These are phyloP conservation scores for Arctium lappa DNA, from an alignment of 129 eudicot genomes.

Conservation along the genomic window DNA sequence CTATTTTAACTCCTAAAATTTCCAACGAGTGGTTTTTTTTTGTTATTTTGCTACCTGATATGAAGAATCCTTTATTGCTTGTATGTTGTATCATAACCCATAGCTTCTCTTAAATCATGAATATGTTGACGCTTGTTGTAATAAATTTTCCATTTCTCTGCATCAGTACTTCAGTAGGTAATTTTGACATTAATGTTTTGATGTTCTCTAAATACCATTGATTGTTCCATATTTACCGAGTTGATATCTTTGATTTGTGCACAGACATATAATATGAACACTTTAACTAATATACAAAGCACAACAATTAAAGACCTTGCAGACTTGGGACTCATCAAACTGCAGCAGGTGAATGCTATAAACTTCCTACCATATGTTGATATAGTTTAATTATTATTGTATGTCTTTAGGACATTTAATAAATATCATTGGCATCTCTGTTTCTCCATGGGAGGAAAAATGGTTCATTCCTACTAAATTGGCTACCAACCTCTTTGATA, in stretches of 20 bases:
- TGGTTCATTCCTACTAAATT: conserved; percentile 92
- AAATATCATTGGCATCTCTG: neutral
- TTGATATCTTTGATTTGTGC: too few species aligned
- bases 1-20: too few species aligned
- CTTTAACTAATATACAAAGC: conserved; percentile 62
- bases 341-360: conserved; percentile 70
- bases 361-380: neutral
- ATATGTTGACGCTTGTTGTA: neutral
- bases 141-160: neutral
- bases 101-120: neutral
- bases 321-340: conserved; percentile 89
- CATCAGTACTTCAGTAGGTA: neutral
- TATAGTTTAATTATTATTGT: too few species aligned
- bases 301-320: conserved; percentile 77
- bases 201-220: too few species aligned
- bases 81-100: neutral
- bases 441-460: conserved; percentile 83
- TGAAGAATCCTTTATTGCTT: neutral
- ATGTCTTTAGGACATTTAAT: too few species aligned
- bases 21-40: neutral
- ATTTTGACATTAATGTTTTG: neutral
- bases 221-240: too few species aligned
- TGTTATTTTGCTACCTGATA: neutral
- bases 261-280: conserved; percentile 71
- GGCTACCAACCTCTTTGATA: conserved; percentile 73